Conservation (phyloP, 176 grass and related monocot species). For the Lolium rigidum region DNA sequence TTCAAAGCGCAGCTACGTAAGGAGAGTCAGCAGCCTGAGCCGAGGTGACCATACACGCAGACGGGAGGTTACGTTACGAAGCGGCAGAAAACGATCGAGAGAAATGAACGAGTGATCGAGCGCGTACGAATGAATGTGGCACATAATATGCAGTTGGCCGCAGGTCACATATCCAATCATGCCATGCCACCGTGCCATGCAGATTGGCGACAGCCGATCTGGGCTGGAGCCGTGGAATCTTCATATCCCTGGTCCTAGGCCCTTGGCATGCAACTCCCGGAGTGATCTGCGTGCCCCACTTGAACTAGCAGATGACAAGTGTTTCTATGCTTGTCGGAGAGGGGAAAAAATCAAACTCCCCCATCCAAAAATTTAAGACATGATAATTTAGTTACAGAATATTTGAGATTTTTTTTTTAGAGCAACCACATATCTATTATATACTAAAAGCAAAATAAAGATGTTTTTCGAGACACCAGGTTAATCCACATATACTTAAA, state of each 20-base stretch:
- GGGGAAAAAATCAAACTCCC: too few species aligned
- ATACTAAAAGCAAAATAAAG: too few species aligned
- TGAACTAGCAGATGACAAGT: background rate
- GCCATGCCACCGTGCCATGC: background rate
- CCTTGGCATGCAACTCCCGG: too few species aligned
- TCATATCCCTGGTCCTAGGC: background rate
- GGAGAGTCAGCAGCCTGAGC: too few species aligned
- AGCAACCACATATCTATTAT: too few species aligned
- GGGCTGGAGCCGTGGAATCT: constrained; percentile 31
- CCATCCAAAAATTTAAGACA: too few species aligned
- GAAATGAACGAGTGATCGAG: background rate
- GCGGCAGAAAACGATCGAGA: background rate
- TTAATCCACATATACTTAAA: too few species aligned
- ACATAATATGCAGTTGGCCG: background rate
- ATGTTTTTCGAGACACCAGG: too few species aligned
- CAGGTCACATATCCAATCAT: constrained; percentile 23
- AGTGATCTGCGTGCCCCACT: background rate
- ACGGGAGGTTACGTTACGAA: background rate
- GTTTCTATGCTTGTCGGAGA: background rate
- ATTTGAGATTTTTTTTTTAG: too few species aligned
- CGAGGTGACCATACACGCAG: too few species aligned
- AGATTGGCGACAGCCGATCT: constrained; percentile 14
- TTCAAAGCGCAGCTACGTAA: background rate
- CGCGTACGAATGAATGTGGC: background rate
- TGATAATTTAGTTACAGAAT: too few species aligned